Evolutionary conservation across 257 asterid species (phyloP).

Genomic region (Scutellaria minor): DNA sequence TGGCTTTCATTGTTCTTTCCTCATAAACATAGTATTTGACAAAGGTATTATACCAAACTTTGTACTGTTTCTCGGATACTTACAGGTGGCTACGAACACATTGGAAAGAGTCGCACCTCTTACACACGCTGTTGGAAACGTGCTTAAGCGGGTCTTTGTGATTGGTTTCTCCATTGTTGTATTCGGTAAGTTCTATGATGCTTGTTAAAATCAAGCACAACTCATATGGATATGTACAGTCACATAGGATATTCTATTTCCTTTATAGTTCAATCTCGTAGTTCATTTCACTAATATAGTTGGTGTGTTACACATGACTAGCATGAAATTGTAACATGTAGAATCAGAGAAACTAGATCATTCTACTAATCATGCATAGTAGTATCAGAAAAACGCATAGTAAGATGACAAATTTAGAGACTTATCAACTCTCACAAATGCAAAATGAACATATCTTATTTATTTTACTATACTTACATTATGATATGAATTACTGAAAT

Average conservation of each 20-base stretch:
- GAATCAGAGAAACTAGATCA: no score
- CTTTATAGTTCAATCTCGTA: no score
- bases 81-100: slow-evolving; percentile 68
- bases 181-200: slow-evolving; percentile 47
- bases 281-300: no score
- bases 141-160: slow-evolving; percentile 64
- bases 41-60: background rate
- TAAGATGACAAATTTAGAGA: no score
- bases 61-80: background rate
- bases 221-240: no score
- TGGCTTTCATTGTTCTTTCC: background rate
- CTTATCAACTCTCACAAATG: no score
- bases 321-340: background rate
- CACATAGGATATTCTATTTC: no score
- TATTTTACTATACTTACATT: no score
- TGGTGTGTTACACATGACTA: no score
- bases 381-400: no score
- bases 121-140: slow-evolving; percentile 69
- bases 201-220: background rate
- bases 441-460: no score
- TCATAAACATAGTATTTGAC: background rate
- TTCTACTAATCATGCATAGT: no score
- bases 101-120: slow-evolving; percentile 68
- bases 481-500: slow-evolving; percentile 13
- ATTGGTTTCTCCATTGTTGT: slow-evolving; percentile 66